Evolutionary conservation across 495 filamentous ascomycete species (phyloP).

Genomic region (Cercophora scortea): DNA sequence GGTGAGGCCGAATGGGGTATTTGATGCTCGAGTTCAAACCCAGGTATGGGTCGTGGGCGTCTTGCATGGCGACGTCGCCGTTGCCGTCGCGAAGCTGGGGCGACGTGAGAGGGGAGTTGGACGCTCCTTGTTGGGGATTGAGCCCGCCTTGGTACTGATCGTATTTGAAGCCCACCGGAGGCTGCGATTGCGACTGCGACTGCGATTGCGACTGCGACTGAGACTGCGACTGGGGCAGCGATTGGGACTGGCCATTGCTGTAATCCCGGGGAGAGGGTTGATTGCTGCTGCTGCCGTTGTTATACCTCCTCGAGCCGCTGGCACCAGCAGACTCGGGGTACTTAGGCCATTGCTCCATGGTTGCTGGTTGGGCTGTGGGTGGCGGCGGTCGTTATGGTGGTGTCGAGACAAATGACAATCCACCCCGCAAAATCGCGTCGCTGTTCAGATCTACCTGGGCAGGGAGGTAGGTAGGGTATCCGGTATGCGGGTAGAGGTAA

Average conservation of each 20-base stretch:
- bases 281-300: constrained; percentile 36
- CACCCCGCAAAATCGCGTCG: too few species aligned
- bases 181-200: constrained; percentile 48
- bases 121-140: constrained; percentile 48
- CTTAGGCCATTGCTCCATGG: constrained; percentile 53
- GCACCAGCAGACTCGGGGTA: constrained; percentile 37
- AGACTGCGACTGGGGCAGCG: constrained; percentile 35
- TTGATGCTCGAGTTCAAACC: constrained; percentile 33
- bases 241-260: constrained; percentile 20
- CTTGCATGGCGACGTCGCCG: constrained; percentile 85
- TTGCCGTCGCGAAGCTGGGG: constrained; percentile 67
- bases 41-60: constrained; percentile 67
- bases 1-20: constrained; percentile 67
- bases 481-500: too few species aligned
- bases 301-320: constrained; percentile 42
- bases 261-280: constrained; percentile 40
- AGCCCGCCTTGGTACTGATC: constrained; percentile 60
- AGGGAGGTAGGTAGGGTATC: too few species aligned
- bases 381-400: background rate
- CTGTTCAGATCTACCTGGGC: too few species aligned
- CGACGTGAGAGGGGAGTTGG: constrained; percentile 56
- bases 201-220: constrained; percentile 34
- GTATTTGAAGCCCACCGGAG: constrained; percentile 63
- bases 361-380: constrained; percentile 7
- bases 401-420: constrained; percentile 2